Evolutionary conservation across 2,329 filamentous ascomycete genomes (phyloP).

Genomic region (Aspergillus intermedius): DNA sequence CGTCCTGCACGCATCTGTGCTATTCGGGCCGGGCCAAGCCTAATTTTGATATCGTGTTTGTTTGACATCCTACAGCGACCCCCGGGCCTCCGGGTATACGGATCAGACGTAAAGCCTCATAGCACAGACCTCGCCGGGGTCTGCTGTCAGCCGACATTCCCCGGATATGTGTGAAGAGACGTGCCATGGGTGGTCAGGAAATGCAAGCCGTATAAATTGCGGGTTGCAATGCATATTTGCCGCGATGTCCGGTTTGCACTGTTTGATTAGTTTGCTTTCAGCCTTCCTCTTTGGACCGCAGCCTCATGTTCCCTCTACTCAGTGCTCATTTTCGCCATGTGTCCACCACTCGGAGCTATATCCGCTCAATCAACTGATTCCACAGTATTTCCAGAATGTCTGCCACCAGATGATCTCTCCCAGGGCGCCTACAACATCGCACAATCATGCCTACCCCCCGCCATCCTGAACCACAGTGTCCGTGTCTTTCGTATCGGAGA

Average conservation of each 20-base stretch:
- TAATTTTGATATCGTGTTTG: too few species aligned
- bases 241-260: neutral
- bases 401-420: constrained; percentile 1
- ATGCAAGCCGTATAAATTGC: too few species aligned
- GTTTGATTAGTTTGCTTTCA: neutral
- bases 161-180: too few species aligned
- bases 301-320: neutral
- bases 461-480: constrained; percentile 22
- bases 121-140: too few species aligned
- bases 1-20: too few species aligned
- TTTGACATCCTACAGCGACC: too few species aligned
- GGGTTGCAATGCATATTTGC: too few species aligned
- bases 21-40: too few species aligned
- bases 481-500: constrained; percentile 18
- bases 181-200: too few species aligned
- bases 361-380: neutral
- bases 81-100: too few species aligned
- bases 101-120: too few species aligned
- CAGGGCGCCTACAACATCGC: constrained; percentile 10
- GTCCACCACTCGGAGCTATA: neutral
- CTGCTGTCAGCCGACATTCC: too few species aligned
- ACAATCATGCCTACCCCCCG: constrained; percentile 11
- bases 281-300: neutral
- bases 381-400: neutral
- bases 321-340: neutral